A percentile compares a stretch with the other conserved stretches of the same genome.
Conservation (phyloP, 176 grass and related monocot genomes). For the Secale cereale region DNA sequence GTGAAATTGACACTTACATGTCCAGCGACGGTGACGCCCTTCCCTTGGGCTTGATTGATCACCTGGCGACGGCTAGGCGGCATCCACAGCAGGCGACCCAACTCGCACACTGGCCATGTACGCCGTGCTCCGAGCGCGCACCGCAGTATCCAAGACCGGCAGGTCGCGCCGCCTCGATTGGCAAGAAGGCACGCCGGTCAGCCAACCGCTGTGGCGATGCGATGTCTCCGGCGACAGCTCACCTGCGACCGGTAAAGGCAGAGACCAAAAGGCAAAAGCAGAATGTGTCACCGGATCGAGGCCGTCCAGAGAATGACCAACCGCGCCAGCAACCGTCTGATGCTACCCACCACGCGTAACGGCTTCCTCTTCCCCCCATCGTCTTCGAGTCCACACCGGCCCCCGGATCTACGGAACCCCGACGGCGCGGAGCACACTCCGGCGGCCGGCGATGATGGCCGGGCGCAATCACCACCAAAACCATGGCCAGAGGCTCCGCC, state of each 20-base stretch:
- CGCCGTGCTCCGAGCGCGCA: not conserved
- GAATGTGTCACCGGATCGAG: not conserved
- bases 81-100: not conserved
- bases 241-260: not conserved
- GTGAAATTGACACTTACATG: not conserved
- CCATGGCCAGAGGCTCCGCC: conserved; percentile 24
- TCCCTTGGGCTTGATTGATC: not conserved
- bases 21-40: too few relatives aligned
- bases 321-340: conserved; percentile 13
- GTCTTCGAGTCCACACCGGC: not conserved
- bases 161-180: not conserved
- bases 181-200: not conserved
- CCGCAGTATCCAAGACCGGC: not conserved
- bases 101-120: not conserved
- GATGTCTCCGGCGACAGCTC: not conserved
- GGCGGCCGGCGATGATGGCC: conserved; percentile 30
- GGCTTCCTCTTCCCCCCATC: not conserved
- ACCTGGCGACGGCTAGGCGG: not conserved
- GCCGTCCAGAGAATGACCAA: conserved; percentile 23
- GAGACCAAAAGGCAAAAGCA: not conserved
- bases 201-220: not conserved
- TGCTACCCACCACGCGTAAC: not conserved
- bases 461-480: not conserved
- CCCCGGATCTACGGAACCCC: conserved; percentile 23
- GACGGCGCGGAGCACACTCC: conserved; percentile 16